Evolutionary conservation across 495 filamentous ascomycete species (phyloP).

Genomic region (Penicillium argentinense): DNA sequence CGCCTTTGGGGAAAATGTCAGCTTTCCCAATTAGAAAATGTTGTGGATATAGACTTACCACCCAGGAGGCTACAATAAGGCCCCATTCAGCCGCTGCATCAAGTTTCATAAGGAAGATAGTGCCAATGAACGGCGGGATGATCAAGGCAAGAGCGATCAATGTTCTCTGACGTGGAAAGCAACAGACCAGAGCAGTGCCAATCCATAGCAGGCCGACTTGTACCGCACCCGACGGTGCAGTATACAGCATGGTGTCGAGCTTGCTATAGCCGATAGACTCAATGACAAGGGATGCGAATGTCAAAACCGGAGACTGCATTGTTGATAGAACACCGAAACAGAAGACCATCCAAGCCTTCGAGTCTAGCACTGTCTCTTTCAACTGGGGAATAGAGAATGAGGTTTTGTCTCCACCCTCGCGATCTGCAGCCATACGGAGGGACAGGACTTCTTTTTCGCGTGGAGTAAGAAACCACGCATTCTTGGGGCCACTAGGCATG

Average conservation of each 20-base stretch:
- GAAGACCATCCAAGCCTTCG: constrained; percentile 61
- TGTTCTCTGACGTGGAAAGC: constrained; percentile 24
- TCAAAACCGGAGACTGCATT: constrained; percentile 26
- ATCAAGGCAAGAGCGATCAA: constrained; percentile 21
- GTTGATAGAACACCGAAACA: constrained; percentile 48
- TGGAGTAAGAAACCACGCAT: constrained; percentile 56
- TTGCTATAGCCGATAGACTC: constrained; percentile 29
- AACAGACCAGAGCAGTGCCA: constrained; percentile 20
- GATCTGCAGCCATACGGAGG: constrained; percentile 54
- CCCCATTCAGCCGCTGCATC: constrained; percentile 29
- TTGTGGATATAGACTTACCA: constrained; percentile 20
- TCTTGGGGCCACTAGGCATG: constrained; percentile 59
- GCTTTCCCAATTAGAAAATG: not conserved
- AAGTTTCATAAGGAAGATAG: constrained; percentile 30
- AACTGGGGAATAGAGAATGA: constrained; percentile 56
- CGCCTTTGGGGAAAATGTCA: constrained; percentile 10
- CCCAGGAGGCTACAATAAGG: constrained; percentile 33
- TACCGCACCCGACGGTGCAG: constrained; percentile 31
- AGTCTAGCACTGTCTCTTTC: constrained; percentile 53
- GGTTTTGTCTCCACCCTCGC: constrained; percentile 61
- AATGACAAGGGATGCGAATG: constrained; percentile 38
- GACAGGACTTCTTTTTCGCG: constrained; percentile 54
- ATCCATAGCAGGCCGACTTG: constrained; percentile 35
- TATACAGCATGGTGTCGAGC: constrained; percentile 34
- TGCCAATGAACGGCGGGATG: constrained; percentile 30